Evolutionary conservation across 2,329 filamentous ascomycete species (phyloP).

Genomic region (Microdochium bolleyi): DNA sequence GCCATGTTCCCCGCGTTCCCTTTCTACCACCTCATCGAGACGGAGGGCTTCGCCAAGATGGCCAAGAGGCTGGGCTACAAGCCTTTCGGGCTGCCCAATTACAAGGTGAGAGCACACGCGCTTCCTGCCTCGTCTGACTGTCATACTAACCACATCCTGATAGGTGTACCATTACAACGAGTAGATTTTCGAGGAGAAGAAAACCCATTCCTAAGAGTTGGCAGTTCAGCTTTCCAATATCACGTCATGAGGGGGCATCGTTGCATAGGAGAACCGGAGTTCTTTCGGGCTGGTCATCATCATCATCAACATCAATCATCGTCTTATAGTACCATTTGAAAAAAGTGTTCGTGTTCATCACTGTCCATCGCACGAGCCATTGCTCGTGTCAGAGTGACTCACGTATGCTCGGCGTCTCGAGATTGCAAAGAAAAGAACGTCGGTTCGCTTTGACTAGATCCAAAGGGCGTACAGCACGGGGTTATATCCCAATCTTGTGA

Average conservation of each 20-base stretch:
- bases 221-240: background rate
- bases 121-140: no score
- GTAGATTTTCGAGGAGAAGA: conserved; percentile 31
- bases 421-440: no score
- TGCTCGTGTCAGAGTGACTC: no score
- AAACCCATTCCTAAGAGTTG: background rate
- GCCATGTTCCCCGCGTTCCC: conserved; percentile 97
- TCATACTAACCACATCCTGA: conserved; percentile 6
- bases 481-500: no score
- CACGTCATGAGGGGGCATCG: background rate
- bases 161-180: conserved; percentile 90
- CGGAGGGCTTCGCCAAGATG: conserved; percentile 98
- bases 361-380: no score
- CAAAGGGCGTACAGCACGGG: no score
- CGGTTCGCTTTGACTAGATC: no score
- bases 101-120: conserved; percentile 65
- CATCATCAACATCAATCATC: no score
- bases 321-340: no score
- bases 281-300: background rate
- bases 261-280: background rate
- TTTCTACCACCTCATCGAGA: conserved; percentile 96
- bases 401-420: no score
- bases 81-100: conserved; percentile 86
- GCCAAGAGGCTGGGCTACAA: conserved; percentile 80
- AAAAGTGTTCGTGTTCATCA: no score